Evolutionary conservation across 805 yeast genomes (phyloP).

Genomic region (Candida caryicola): DNA sequence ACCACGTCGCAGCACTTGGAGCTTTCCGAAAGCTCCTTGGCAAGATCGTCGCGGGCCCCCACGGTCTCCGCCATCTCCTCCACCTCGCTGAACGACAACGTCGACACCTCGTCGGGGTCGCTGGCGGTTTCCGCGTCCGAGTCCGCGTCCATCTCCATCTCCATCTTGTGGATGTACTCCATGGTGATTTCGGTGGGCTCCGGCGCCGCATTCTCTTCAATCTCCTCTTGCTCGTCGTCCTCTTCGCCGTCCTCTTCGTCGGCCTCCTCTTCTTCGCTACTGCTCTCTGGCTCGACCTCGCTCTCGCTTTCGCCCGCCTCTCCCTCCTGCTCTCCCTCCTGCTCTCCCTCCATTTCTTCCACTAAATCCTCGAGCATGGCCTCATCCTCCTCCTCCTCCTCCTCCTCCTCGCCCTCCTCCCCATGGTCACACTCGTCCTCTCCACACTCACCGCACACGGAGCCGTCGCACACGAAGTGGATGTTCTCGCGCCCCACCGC

Average conservation of each 20-base stretch:
- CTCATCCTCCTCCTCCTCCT: constrained; percentile 19
- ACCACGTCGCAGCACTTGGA: constrained; percentile 70
- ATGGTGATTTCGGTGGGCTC: constrained; percentile 25
- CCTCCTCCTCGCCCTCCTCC: constrained; percentile 12
- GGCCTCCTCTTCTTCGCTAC: constrained; percentile 6
- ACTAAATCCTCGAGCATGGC: constrained; percentile 19
- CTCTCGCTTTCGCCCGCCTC: constrained; percentile 16
- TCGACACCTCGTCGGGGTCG: constrained; percentile 19
- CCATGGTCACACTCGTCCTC: constrained; percentile 24
- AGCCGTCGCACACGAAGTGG: constrained; percentile 52
- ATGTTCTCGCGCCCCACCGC: constrained; percentile 48
- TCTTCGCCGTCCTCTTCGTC: constrained; percentile 9
- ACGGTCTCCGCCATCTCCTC: constrained; percentile 12
- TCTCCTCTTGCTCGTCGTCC: constrained; percentile 20
- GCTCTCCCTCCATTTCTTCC: constrained; percentile 16
- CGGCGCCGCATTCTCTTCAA: constrained; percentile 8
- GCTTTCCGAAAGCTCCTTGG: constrained; percentile 32
- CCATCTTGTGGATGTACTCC: constrained; percentile 28
- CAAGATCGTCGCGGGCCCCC: constrained; percentile 28
- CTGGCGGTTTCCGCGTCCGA: constrained; percentile 17
- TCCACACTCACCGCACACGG: constrained; percentile 26
- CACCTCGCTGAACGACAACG: constrained; percentile 15
- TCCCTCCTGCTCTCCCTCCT: constrained; percentile 12
- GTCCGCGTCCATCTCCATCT: constrained; percentile 13
- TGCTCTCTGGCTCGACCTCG: constrained; percentile 13